A percentile compares a stretch with the other conserved stretches of the same genome.
phyloP scores from a whole-genome alignment of 2,329 filamentous ascomycete genomes.

The Daldinia eschscholtzii region DNA sequence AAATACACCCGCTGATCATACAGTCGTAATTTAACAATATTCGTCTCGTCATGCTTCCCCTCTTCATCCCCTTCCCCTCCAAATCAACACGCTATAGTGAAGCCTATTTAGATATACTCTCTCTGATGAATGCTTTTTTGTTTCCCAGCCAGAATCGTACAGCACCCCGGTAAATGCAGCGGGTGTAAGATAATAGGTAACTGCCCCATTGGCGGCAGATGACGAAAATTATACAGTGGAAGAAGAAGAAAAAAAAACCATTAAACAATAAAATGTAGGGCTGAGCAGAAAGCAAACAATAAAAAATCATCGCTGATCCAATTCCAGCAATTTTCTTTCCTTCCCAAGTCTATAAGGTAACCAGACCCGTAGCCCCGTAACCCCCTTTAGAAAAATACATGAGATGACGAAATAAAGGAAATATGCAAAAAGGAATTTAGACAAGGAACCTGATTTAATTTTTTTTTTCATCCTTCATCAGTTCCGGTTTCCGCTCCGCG shows the following conservation, averaged over 20 bases:
- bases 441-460: slow-evolving; percentile 3
- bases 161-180: slow-evolving; percentile 18
- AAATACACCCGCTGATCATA: slow-evolving; percentile 37
- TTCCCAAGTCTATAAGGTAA: slow-evolving; percentile 40
- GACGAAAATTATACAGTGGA: slow-evolving; percentile 28
- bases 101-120: slow-evolving; percentile 10
- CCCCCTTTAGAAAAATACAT: slow-evolving; percentile 12
- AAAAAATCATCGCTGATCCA: slow-evolving; percentile 37
- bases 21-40: slow-evolving; percentile 34
- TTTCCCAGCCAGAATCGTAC: slow-evolving; percentile 32
- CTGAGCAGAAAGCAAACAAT: slow-evolving; percentile 3
- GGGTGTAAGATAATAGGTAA: slow-evolving; percentile 9
- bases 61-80: background rate
- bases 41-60: slow-evolving; percentile 37
- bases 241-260: slow-evolving; percentile 8
- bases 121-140: background rate
- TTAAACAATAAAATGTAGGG: slow-evolving; percentile 31
- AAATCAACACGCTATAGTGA: slow-evolving; percentile 10
- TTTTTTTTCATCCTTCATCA: slow-evolving; percentile 20
- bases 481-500: background rate
- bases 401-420: slow-evolving; percentile 36
- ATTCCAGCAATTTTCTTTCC: slow-evolving; percentile 37
- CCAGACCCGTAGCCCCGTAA: slow-evolving; percentile 22
- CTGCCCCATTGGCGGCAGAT: slow-evolving; percentile 19
- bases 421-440: slow-evolving; percentile 22